Evolutionary conservation across 805 yeast species (phyloP).

Genomic region (Saccharomycopsis fermentans): DNA sequence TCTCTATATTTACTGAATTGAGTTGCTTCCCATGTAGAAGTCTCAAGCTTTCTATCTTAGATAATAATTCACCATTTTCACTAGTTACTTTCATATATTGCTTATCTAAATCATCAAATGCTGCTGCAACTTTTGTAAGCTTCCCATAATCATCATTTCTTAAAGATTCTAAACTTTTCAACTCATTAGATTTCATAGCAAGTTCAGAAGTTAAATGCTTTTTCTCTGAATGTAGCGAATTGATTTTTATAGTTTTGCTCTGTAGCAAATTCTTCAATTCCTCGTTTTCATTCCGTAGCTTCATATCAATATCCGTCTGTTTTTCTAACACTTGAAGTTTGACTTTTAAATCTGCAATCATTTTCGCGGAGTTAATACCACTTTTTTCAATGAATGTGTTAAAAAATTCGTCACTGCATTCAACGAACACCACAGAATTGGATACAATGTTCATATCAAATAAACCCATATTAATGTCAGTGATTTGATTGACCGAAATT

Average conservation of each 20-base stretch:
- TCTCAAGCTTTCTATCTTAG: background rate
- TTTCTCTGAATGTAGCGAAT: constrained; percentile 10
- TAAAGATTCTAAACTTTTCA: background rate
- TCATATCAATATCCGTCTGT: background rate
- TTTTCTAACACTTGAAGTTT: background rate
- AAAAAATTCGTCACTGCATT: constrained; percentile 7
- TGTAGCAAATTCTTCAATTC: background rate
- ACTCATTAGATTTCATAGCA: background rate
- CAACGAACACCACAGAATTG: background rate
- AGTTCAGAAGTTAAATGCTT: constrained; percentile 8
- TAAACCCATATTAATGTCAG: background rate
- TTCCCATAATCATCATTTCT: background rate
- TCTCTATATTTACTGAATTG: background rate
- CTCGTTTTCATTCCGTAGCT: background rate
- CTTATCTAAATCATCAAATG: background rate
- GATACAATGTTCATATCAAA: background rate
- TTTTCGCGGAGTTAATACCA: background rate
- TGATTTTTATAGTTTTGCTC: background rate
- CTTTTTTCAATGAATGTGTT: background rate
- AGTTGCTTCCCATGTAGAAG: background rate
- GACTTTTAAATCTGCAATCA: background rate
- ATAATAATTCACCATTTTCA: background rate
- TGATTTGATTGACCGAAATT: background rate
- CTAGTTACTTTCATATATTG: background rate
- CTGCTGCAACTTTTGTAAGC: constrained; percentile 1